A percentile compares a stretch with the other conserved stretches of the same genome.
Conservation (phyloP, 768 basidiomycete species). For the Lepiota brunneoincarnata region DNA sequence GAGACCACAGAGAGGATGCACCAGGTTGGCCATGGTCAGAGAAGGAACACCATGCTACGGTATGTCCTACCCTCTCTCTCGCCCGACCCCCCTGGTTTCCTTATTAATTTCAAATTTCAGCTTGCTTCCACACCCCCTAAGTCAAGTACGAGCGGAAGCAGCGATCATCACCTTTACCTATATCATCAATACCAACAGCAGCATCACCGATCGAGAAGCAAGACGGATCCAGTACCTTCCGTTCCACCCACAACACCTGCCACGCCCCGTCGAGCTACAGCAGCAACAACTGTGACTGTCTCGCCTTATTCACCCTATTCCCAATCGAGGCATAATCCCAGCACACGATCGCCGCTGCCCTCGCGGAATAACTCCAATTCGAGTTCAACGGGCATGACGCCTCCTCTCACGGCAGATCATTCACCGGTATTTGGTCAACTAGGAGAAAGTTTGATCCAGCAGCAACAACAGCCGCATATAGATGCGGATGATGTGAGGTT, state of each 20-base stretch:
- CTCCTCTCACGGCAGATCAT: slow-evolving; percentile 14
- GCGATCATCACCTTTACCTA: slow-evolving; percentile 9
- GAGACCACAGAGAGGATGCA: not conserved
- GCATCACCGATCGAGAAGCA: slow-evolving; percentile 7
- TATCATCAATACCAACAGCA: not conserved
- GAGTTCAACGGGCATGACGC: slow-evolving; percentile 10
- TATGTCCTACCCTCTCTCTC: not conserved
- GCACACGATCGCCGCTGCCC: not conserved
- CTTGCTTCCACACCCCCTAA: slow-evolving; percentile 1
- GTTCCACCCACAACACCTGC: not conserved
- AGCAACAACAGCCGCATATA: not conserved
- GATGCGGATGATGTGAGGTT: slow-evolving; percentile 12
- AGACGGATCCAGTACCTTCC: not conserved
- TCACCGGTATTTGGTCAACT: slow-evolving; percentile 10
- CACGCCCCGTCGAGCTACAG: not conserved
- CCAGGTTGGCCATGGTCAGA: slow-evolving; percentile 7
- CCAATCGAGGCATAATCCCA: not conserved
- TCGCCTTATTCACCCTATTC: not conserved
- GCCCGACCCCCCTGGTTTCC: not conserved
- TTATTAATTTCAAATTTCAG: not conserved
- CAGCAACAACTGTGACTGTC: not conserved
- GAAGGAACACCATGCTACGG: not conserved
- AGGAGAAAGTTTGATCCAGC: slow-evolving; percentile 5
- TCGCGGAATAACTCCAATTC: not conserved
- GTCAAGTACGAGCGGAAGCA: slow-evolving; percentile 10